Evolutionary conservation across 306 rosid genomes (phyloP).

Genomic region (Phaseolus lunatus): DNA sequence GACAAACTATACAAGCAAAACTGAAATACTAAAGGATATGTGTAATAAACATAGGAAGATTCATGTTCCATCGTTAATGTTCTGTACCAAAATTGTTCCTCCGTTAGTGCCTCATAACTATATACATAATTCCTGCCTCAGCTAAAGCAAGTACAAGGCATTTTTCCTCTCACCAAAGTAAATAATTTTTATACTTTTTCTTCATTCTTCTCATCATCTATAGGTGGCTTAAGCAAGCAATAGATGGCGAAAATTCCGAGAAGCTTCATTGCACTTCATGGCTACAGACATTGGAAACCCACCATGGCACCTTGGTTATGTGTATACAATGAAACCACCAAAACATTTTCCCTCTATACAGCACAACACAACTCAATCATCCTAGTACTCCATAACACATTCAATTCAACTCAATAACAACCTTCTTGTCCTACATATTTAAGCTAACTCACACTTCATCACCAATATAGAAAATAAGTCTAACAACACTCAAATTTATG

Average conservation of each 20-base stretch:
- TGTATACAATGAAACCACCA: conserved; percentile 25
- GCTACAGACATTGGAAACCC: conserved; percentile 40
- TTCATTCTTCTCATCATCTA: not conserved
- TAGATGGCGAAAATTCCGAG: conserved; percentile 52
- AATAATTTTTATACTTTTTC: not conserved
- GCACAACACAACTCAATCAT: conserved; percentile 7
- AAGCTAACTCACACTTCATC: conserved; percentile 28
- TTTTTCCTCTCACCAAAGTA: not conserved
- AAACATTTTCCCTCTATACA: not conserved
- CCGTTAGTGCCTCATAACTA: not conserved
- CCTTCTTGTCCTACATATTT: conserved; percentile 27
- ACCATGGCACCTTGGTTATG: conserved; percentile 17
- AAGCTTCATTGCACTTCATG: conserved; percentile 45
- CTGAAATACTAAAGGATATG: not conserved
- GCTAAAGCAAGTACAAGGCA: no score
- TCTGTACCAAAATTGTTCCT: not conserved
- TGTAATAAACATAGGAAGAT: conserved; percentile 46
- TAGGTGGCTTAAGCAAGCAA: no score
- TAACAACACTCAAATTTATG: not conserved
- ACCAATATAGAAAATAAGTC: not conserved
- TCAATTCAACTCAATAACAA: not conserved
- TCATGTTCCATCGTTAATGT: conserved; percentile 14
- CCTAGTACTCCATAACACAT: not conserved
- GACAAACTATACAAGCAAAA: conserved; percentile 26
- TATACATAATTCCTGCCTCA: no score